These are phyloP conservation scores for Trichophaea hybrida DNA, from an alignment of 2,329 filamentous ascomycete genomes.

Conservation along the genomic window DNA sequence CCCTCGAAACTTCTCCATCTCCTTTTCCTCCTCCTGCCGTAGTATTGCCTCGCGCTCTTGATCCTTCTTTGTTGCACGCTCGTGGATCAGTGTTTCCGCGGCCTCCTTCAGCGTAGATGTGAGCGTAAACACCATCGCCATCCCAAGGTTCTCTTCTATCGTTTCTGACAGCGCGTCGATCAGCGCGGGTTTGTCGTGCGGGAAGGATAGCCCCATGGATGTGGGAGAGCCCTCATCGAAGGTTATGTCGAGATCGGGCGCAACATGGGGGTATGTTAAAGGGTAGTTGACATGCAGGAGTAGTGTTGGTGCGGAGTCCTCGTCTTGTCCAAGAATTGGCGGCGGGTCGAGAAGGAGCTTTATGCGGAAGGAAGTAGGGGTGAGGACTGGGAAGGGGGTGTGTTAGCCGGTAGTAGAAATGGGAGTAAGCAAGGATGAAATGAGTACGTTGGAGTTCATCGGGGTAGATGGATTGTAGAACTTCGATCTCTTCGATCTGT, in stretches of 20 bases:
- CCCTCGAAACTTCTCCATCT: constrained; percentile 94
- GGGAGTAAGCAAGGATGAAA: neutral
- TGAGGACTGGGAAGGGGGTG: constrained; percentile 51
- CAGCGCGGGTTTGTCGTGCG: constrained; percentile 62
- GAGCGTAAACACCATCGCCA: constrained; percentile 94
- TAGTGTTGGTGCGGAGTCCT: constrained; percentile 51
- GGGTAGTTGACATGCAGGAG: constrained; percentile 78
- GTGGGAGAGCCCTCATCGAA: constrained; percentile 44
- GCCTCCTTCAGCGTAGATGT: constrained; percentile 76
- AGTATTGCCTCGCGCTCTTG: constrained; percentile 43
- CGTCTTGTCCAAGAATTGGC: constrained; percentile 47
- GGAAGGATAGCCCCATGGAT: constrained; percentile 62
- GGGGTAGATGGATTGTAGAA: constrained; percentile 94
- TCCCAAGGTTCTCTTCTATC: constrained; percentile 84
- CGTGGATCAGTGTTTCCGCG: constrained; percentile 69
- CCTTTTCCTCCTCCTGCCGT: constrained; percentile 60
- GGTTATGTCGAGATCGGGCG: constrained; percentile 67
- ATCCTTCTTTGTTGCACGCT: constrained; percentile 52
- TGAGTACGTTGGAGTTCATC: constrained; percentile 79
- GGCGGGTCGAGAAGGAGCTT: constrained; percentile 68
- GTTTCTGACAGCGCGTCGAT: constrained; percentile 57
- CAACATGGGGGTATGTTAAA: constrained; percentile 76
- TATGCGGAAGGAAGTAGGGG: constrained; percentile 78
- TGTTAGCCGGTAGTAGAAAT: neutral
- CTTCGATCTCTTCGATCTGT: constrained; percentile 88